Base-by-base conservation (phyloP, 345 rosid genomes). In the Aquilaria malaccensis region DNA sequence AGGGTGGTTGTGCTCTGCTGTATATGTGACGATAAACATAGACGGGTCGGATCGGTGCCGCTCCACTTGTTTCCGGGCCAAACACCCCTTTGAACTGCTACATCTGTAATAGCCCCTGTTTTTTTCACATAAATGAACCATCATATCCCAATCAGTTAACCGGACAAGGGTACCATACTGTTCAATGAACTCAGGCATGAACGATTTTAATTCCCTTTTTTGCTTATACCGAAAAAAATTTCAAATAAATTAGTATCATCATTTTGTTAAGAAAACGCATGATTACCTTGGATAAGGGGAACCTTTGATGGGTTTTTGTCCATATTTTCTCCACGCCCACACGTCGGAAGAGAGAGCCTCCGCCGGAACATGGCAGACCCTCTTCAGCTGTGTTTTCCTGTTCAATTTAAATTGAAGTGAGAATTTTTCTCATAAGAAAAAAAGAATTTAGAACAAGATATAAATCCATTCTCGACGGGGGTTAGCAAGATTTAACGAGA, bases 311-410 rank as follows among this genome's bases (percentile, higher is more conserved):
- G 99, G 99, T 76, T 94, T 94, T 55, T 94, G 99, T 50, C 99
- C 99, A 67, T 95, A 95, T 79, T 95, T 95, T 33, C 97, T 81
- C 97, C 99, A 94, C 33, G 99, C 95, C 99, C 99, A 94, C 53
- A 88, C 83, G 65, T 91, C 99, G 30, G 96, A 82, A 76, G 92
- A 83, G 14, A 94, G 78, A 59, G 81, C 80, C 51, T 88, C 99
- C 29, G 89, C 96, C 55, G 96, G 93, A 30, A 94, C 97, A 56
- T 94, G 93, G 66, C 96, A 86, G 50, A 91, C 87, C 78, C 75
- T 88, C 79, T 94, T 90, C 59, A 77, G 76, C 65, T 83, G 97
- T 75, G 79, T 86, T 86, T 94, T 94, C 70, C 99, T 94, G 86
- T 30, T 59, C 6, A 48, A 41, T 10, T 13, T 68, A 9, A 45